These are phyloP conservation scores for Botrytis fragariae DNA, from an alignment of 2,329 filamentous ascomycete genomes.

Conservation along the genomic window DNA sequence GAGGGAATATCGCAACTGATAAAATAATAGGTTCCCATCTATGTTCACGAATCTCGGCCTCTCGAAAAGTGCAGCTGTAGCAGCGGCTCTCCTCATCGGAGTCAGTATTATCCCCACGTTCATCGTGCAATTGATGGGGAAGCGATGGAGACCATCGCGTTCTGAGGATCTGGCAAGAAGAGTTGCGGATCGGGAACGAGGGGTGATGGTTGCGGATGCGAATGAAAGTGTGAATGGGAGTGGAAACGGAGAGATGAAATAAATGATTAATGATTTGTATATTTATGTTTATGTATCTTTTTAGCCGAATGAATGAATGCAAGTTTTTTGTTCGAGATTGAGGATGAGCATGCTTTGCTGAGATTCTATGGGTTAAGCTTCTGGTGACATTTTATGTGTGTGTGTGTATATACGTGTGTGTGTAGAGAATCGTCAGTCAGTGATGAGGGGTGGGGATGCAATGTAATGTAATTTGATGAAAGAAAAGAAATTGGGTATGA, in stretches of 20 bases:
- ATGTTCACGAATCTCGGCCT: conserved; percentile 42
- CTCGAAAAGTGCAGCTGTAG: conserved; percentile 39
- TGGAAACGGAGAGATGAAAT: background rate
- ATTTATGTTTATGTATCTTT: no score
- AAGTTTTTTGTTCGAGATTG: background rate
- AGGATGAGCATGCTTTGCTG: background rate
- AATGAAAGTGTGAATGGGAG: background rate
- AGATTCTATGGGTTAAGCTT: background rate
- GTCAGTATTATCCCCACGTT: conserved; percentile 38
- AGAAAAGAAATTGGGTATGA: no score
- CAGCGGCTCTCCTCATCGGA: conserved; percentile 40
- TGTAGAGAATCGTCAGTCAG: no score
- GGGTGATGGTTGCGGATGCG: background rate
- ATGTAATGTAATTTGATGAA: no score
- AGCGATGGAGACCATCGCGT: conserved; percentile 6
- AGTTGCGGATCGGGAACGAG: background rate
- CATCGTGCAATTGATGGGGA: conserved; percentile 36
- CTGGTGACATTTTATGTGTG: no score
- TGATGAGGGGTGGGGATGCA: no score
- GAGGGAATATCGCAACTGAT: background rate
- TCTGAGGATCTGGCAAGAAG: background rate
- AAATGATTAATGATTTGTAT: conserved; percentile 6
- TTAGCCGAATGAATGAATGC: background rate
- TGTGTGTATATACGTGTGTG: no score
- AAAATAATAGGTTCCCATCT: conserved; percentile 38